Evolutionary conservation across 768 basidiomycete species (phyloP), one percentile per base, ranked within the genome.

Genomic region (Mycena alexandri): DNA sequence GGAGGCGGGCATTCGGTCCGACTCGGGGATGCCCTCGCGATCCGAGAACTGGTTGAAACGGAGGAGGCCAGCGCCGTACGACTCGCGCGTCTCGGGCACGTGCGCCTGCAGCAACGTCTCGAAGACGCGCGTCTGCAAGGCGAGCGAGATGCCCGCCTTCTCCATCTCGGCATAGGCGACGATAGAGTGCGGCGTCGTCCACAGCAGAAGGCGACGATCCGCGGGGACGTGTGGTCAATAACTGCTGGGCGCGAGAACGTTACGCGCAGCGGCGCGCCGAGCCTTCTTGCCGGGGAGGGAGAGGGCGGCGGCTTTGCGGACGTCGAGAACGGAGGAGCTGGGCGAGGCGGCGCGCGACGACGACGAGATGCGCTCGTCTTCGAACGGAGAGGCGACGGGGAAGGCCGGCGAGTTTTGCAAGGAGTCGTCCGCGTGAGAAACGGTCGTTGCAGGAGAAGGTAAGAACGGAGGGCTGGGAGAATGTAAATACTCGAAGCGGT

Each of bases 41-140:
- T 59, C 44, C 7, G 44, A 59, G 46, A 47, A 59, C 9, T 47
- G 44, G 2, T 12, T n/a, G 33, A 21, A 59, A 6, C 33, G 46
- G 17, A 59, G 57, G 10, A 59, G 46, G 13, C 57, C 57, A 1
- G 57, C 44, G 11, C 44, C 57, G 44, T 78, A 78, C 0, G 73
- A 63, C 14, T 48, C 59, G 10, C 42, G 41, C 11, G 77, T 76
- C 17, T 59, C 56, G 10, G 44, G 19, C 1, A 46, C 33, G 19
- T 47, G 29, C 5, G 57, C 33, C 10, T 5, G 13, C 1, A 59
- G 46, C 25, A 59, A 12, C 1, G 7, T 34, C 21, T 59, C 57
- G 33, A 34, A 59, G 21, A 59, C 36, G 3, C 33, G 44, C 0
- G n/a, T 12, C 33, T 59, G 44, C 14, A 59, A 12, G 0, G 12